Conservation (phyloP, 257 asterid genomes). For the Forsythia suspensa region DNA sequence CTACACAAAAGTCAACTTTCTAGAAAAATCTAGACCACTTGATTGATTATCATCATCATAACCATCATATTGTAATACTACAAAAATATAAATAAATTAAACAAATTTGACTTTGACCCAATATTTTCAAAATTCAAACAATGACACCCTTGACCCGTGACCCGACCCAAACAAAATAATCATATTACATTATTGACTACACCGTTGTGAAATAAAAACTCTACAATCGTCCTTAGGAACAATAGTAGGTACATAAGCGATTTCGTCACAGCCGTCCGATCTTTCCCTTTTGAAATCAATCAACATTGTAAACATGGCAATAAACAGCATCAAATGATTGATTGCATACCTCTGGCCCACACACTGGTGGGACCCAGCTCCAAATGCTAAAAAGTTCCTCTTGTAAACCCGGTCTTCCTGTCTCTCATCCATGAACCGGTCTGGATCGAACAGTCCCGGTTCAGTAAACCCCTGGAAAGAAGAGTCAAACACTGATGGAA, state of each 20-base stretch:
- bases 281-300: constrained; percentile 67
- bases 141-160: no score
- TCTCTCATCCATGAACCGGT: constrained; percentile 74
- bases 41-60: neutral
- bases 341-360: constrained; percentile 93
- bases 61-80: neutral
- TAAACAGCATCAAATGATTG: constrained; percentile 67
- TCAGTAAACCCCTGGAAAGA: constrained; percentile 82
- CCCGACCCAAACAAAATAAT: neutral
- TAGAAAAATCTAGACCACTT: neutral
- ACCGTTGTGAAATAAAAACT: constrained; percentile 52
- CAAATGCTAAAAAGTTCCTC: constrained; percentile 71
- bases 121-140: no score
- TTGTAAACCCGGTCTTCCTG: constrained; percentile 77
- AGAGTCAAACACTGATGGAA: constrained; percentile 88
- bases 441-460: constrained; percentile 86
- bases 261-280: constrained; percentile 85
- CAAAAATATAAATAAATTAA: neutral
- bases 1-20: neutral
- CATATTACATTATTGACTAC: neutral
- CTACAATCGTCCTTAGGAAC: constrained; percentile 88
- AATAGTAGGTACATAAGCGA: constrained; percentile 76
- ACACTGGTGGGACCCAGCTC: constrained; percentile 95
- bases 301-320: constrained; percentile 60
- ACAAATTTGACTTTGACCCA: no score